Base-by-base conservation (phyloP, 2,329 filamentous ascomycete genomes). In the Colletotrichum graminicola region DNA sequence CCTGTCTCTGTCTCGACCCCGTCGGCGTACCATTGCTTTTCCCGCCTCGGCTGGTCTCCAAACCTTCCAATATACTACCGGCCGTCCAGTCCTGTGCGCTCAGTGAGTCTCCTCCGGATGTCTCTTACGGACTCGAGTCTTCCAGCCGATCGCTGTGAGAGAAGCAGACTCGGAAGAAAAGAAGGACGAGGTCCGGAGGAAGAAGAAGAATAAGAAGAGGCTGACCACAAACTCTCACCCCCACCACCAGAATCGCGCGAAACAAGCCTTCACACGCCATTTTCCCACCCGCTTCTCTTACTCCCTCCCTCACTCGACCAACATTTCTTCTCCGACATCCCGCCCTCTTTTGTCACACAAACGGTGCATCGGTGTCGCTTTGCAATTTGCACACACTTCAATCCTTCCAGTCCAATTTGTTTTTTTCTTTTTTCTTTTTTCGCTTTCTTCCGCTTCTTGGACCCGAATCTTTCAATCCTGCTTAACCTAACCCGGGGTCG, bases 21-120 rank as follows among this genome's bases (percentile, higher is more conserved):
- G 41, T 63, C 61, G 67, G 32, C 52, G 49, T 56, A 51, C 67
- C 67, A 52, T 72, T 71, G 61, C 70, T 72, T 72, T 71, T 71
- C 26, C 29, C 21, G 14, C 54, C 29, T 55, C 43, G 32, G 43
- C 66, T 60, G 56, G 29, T 64, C 55, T 64, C 54, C 52, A 55
- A 54, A 64, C 51, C 54, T 55, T 60, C 59, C 59, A 47, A 64
- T 21, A 72, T 41, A 55, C 59, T 51, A 49, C 34, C 59, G 52
- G 74, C 39, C 62, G 43, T 60, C 55, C 59, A 57, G 45, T 64
- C 52, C 49, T 41, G 29, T 29, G 18, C 62, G 34, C 34, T 55
- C 54, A 47, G 72, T 74, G 67, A 73, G 72, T 63, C 36, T 57
- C 55, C 52, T 51, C 51, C 41, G 26, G 41, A 32, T 60, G 65